Percentiles rank a stretch among this genome's conserved stretches.
Evolutionary conservation across 2,329 filamentous ascomycete genomes (phyloP).

Genomic region (Corynespora cassiicola): DNA sequence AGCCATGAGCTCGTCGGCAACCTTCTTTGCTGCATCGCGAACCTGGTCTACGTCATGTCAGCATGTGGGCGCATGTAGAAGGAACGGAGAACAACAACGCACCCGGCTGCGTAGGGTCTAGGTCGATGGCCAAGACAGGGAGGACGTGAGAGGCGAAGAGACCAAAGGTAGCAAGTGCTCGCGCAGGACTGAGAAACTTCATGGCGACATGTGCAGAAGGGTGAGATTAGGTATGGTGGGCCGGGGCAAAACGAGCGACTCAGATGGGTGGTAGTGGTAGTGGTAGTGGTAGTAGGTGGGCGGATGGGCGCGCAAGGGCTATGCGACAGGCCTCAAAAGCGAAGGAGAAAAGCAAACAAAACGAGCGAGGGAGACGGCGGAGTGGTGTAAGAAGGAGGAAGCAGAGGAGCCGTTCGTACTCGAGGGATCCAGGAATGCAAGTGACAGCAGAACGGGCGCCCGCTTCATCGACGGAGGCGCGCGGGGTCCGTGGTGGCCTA

Average conservation of each 20-base stretch:
- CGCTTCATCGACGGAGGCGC: too few species aligned
- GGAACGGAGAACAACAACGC: neutral
- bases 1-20: slow-evolving; percentile 55
- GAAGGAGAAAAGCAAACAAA: too few species aligned
- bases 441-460: too few species aligned
- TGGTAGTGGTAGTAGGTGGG: too few species aligned
- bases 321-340: too few species aligned
- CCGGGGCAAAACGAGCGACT: neutral
- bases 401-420: too few species aligned
- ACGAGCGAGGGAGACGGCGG: too few species aligned
- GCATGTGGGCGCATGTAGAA: neutral
- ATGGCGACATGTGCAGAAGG: slow-evolving; percentile 19
- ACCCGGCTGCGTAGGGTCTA: slow-evolving; percentile 19
- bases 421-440: too few species aligned
- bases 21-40: slow-evolving; percentile 49
- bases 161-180: slow-evolving; percentile 12
- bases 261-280: slow-evolving; percentile 9
- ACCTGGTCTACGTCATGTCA: slow-evolving; percentile 47
- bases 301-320: too few species aligned
- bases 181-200: slow-evolving; percentile 14
- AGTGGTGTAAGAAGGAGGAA: too few species aligned
- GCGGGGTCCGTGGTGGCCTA: too few species aligned
- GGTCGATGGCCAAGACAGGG: slow-evolving; percentile 15
- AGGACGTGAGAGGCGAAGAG: slow-evolving; percentile 14
- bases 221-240: too few species aligned